Base-by-base conservation (phyloP, 306 rosid species). In the Quercus glauca region DNA sequence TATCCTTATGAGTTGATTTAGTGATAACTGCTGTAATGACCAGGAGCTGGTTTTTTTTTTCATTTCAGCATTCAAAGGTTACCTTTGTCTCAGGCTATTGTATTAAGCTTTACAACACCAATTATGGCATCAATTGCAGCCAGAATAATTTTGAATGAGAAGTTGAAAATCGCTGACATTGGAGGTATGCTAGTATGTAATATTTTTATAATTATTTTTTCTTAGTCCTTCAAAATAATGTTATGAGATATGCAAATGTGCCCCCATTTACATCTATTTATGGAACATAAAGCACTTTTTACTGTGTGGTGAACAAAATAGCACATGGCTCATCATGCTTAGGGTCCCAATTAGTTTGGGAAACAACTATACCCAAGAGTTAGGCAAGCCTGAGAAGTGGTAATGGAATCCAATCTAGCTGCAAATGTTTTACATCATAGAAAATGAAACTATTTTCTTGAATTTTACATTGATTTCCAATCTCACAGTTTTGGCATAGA, bases 91-190 rank as follows among this genome's bases (percentile, higher is more conserved):
- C 91, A 91, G 88, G 92, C 97, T 80, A 49, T 82, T 85, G 89
- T 90, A 78, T 77, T 89, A 79, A 88, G 91, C 82, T 87, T 89
- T 57, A 88, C 90, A 25, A 87, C 91, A 83, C 98, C 93, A 3
- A 73, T 93, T 58, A 82, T 93, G 89, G 94, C 98, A 81, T 88
- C 98, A 74, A 43, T 89, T 79, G 85, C 79, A 83, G 93, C 97
- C n/a, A 87, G 92, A 79, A 43, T 91, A 69, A 80, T 91, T 86
- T 83, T 90, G 80, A 87, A 81, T 6, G 98, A 93, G 83, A 88
- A 87, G 86, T 86, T 91, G 75, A 91, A 80, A 80, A 68, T 84
- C 79, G 55, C 87, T 9, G 94, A 93, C 29, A 81, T 93, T 60
- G 90, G 91, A 37, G 91, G 98, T 93, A 86, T 71, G 79, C 64